phyloP scores from a whole-genome alignment of 768 basidiomycete genomes.

The Mycena kentingensis region DNA sequence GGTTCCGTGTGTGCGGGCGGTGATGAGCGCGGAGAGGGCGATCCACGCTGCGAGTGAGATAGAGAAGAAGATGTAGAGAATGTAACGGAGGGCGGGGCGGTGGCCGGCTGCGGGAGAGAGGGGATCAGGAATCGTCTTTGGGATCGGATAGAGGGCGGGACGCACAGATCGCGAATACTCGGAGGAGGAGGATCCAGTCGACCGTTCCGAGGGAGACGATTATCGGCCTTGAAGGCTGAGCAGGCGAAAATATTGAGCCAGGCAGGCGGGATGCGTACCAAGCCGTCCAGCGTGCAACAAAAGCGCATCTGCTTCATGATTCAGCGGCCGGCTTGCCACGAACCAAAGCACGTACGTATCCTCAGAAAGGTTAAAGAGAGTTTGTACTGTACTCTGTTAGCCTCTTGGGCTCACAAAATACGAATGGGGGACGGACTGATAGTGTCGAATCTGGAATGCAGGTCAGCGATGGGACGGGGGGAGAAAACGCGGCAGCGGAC shows the following conservation, averaged over 20 bases:
- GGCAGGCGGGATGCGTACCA: constrained; percentile 12
- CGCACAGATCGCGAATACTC: constrained; percentile 28
- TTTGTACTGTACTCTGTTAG: constrained; percentile 1
- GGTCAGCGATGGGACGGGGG: neutral
- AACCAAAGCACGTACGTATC: constrained; percentile 1
- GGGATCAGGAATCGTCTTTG: neutral
- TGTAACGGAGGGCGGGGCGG: no score
- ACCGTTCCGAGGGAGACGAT: constrained; percentile 25
- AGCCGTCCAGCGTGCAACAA: constrained; percentile 25
- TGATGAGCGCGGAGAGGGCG: constrained; percentile 5
- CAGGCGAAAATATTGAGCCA: neutral
- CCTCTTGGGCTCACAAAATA: constrained; percentile 4
- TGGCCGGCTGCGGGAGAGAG: constrained; percentile 13
- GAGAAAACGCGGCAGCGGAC: constrained; percentile 9
- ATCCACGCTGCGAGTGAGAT: neutral
- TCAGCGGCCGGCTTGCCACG: neutral
- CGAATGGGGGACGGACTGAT: constrained; percentile 20
- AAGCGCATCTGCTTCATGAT: constrained; percentile 17
- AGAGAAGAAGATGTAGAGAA: no score
- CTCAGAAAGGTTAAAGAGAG: constrained; percentile 8
- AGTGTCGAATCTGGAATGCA: constrained; percentile 24
- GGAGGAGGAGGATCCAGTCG: constrained; percentile 28
- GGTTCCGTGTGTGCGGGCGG: constrained; percentile 5
- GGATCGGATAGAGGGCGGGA: neutral
- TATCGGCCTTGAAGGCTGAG: constrained; percentile 23